Conservation (phyloP, 2,329 filamentous ascomycete species). For the Beauveria asiatica region DNA sequence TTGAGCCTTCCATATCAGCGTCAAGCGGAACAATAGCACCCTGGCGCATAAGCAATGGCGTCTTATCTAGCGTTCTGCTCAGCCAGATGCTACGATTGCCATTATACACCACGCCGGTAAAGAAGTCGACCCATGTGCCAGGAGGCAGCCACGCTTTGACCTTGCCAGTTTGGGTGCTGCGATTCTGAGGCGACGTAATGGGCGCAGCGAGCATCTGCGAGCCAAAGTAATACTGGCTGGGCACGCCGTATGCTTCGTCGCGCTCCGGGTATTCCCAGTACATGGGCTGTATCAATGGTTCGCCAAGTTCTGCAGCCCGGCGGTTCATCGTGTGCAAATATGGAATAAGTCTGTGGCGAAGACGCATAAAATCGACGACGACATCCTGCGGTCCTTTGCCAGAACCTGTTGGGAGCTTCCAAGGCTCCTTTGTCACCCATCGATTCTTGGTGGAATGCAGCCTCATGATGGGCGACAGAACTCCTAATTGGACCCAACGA, state of each 20-base stretch:
- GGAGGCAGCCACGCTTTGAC: constrained; percentile 50
- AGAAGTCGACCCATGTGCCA: constrained; percentile 47
- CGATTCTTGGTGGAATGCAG: constrained; percentile 47
- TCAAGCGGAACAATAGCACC: constrained; percentile 53
- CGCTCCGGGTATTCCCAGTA: constrained; percentile 50
- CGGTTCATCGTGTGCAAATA: constrained; percentile 53
- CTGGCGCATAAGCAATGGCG: constrained; percentile 46
- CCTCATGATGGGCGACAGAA: constrained; percentile 47
- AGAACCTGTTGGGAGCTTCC: constrained; percentile 35
- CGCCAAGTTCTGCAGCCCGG: constrained; percentile 31
- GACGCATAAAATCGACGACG: constrained; percentile 40
- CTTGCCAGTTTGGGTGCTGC: constrained; percentile 35
- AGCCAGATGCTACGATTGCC: constrained; percentile 44
- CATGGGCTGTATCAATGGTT: constrained; percentile 51
- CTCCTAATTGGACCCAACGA: constrained; percentile 49
- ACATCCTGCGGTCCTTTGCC: constrained; percentile 31
- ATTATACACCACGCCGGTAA: constrained; percentile 49
- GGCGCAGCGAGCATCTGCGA: constrained; percentile 47
- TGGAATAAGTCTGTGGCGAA: constrained; percentile 51
- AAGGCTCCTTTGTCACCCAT: constrained; percentile 56
- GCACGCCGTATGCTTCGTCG: constrained; percentile 45
- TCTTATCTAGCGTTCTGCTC: constrained; percentile 38
- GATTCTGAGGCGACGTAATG: constrained; percentile 42
- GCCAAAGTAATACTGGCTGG: constrained; percentile 53
- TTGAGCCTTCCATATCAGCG: constrained; percentile 28